Evolutionary conservation across 75 land plant species (phyloP).

Genomic region (Cupressus sempervirens): DNA sequence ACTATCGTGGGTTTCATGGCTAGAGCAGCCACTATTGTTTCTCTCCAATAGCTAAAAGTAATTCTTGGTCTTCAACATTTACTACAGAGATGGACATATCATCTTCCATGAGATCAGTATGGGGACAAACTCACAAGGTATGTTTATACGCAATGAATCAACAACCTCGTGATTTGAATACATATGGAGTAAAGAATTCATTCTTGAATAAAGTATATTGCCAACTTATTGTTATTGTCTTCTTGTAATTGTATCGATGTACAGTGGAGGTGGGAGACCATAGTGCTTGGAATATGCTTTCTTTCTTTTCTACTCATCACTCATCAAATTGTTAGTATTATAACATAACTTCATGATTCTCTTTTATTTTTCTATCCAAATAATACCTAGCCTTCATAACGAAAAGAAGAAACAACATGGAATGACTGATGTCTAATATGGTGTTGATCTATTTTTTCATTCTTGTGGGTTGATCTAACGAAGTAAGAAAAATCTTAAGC

Average conservation of each 20-base stretch:
- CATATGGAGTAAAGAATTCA: background rate
- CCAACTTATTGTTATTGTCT: no score
- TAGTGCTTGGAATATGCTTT: no score
- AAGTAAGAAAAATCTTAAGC: no score
- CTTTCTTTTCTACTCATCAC: conserved; percentile 59
- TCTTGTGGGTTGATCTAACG: no score
- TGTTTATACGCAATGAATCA: background rate
- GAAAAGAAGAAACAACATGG: background rate
- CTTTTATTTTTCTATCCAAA: background rate
- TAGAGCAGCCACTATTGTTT: conserved; percentile 69
- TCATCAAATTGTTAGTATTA: conserved; percentile 42
- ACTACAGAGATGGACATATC: conserved; percentile 54
- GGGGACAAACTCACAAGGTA: conserved; percentile 81
- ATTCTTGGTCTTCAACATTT: conserved; percentile 58
- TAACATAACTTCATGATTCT: conserved; percentile 10
- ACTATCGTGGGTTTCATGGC: conserved; percentile 88
- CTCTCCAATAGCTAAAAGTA: conserved; percentile 80
- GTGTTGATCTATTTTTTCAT: no score
- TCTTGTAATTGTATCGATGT: no score
- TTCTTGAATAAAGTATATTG: no score
- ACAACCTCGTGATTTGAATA: background rate
- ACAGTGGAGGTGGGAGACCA: no score
- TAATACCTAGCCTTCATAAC: background rate
- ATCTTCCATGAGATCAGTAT: no score
- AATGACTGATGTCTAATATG: no score